Evolutionary conservation across 176 grass and related monocot species (phyloP), one percentile per base, ranked within the genome.

Genomic region (Oryza nivara): DNA sequence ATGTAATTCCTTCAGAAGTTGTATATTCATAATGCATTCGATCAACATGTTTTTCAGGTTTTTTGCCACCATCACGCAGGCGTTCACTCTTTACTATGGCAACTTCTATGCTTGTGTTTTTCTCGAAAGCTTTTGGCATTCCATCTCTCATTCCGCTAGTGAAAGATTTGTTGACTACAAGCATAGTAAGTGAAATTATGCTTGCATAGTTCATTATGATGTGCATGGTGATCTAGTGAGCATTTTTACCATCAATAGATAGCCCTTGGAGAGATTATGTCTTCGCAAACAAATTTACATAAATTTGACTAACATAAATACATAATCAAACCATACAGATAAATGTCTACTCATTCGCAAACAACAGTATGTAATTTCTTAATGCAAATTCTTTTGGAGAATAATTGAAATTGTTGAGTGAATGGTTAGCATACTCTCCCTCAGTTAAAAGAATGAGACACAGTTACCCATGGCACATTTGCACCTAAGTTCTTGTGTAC

Each of bases 21-120:
- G 5, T 85, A 34, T 77, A 77, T 56, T 74, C 34, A 68, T 44
- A 70, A 77, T 51, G 32, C 10, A 70, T 66, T 69, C 14, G 69
- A 28, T 56, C 70, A 20, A 68, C 75, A 86, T 80, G 35, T 49
- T 77, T 67, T 91, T 76, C 58, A 98, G 96, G 93, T 87, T 76
- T 86, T 46, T 67, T 98, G 28, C 78, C 89, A 54, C 91, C 96
- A 46, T 90, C 91, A 68, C 91, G 93, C 41, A 73, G 89, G 69
- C 93, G 93, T 45, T 98, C 96, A 68, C 80, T 98, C 82, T 95
- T 98, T 79, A 95, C 96, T 43, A 70, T 92, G 89, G 93, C 96
- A 78, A 98, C 93, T 70, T 89, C 91, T 25, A 98, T 98, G 96
- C 80, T 94, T 45, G 87, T 98, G 34, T 98, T 98, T 80, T 95